These are phyloP conservation scores for Candida corydali DNA, from an alignment of 805 yeast species.

Conservation along the genomic window DNA sequence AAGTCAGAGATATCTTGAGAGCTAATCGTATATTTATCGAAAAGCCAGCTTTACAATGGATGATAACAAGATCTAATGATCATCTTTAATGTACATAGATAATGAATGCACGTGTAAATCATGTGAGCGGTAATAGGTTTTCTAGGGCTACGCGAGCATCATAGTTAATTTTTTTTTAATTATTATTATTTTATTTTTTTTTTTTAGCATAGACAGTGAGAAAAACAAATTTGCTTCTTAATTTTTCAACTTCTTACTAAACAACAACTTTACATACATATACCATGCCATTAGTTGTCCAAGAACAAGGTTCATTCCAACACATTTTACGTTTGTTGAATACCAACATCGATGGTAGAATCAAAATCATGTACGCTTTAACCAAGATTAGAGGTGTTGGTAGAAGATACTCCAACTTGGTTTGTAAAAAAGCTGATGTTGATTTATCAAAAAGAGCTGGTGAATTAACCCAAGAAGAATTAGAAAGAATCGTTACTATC, in stretches of 20 bases:
- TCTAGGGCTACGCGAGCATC: too few species aligned
- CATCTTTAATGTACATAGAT: conserved; percentile 5
- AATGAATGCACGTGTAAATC: conserved; percentile 3
- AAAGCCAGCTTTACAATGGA: conserved; percentile 63
- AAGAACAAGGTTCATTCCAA: conserved; percentile 99
- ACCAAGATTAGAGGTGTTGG: conserved; percentile 99
- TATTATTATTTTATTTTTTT: background rate
- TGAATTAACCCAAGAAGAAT: conserved; percentile 99
- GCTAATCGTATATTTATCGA: conserved; percentile 77
- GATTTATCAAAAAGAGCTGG: conserved; percentile 99
- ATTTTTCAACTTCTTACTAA: background rate
- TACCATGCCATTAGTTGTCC: conserved; percentile 91
- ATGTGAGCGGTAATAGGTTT: background rate
- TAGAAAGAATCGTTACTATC: conserved; percentile 99
- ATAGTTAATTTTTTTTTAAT: background rate
- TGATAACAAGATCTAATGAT: conserved; percentile 24
- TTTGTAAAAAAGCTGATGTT: conserved; percentile 99
- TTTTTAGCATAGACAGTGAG: too few species aligned
- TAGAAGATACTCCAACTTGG: conserved; percentile 99
- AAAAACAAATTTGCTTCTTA: too few species aligned
- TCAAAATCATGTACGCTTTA: conserved; percentile 99
- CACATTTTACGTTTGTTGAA: conserved; percentile 99
- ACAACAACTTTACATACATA: background rate
- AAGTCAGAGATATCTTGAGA: conserved; percentile 77
- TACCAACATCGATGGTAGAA: conserved; percentile 99